Evolutionary conservation across 306 rosid species (phyloP), one percentile per base, ranked within the genome.

Genomic region (Malus fusca): DNA sequence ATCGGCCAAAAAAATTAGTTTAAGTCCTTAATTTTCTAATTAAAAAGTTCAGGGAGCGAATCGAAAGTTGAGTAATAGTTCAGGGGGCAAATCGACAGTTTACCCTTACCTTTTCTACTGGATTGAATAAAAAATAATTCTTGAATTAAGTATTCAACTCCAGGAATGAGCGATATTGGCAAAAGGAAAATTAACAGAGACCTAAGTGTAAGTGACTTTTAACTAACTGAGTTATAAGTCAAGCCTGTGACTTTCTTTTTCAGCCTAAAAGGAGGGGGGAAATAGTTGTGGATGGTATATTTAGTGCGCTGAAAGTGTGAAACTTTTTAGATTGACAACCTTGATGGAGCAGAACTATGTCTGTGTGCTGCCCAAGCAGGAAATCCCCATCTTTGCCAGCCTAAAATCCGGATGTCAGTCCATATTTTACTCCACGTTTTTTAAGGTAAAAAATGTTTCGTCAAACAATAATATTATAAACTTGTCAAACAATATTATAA

Each of bases 121-220:
- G 7, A 51, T 51, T 51, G 55, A 1, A 51, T 51, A 51, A 51
- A 51, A 51, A 51, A 51, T 1, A 51, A 51, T 51, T 51, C 7
- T 51, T 51, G 21, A 51, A 51, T 17, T 0, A 51, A 14, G 55
- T 4, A 51, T 51, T 51, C 55, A 51, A 51, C 21, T 51, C 5
- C 1, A 51, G 0, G 55, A 14, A 48, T 3, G 6, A 48, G 11
- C 3, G 44, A 40, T 9, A 40, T 40, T 40, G 12, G 12, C 44
- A 40, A 40, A 40, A 2, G 0, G 1, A 2, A 9, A 40, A 9
- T 40, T 40, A 9, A 40, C 0, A 8, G 2, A 0, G 0, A 9
- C 12, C 44, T 9, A 10, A 9, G 1, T 42, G 44, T 42, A 9
- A 10, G 0, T 42, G 44, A 0, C 11, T 40, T 2, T 40, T 40